phyloP scores from a whole-genome alignment of 352 stramenopile genomes.

The Globisporangium camurandrum region DNA sequence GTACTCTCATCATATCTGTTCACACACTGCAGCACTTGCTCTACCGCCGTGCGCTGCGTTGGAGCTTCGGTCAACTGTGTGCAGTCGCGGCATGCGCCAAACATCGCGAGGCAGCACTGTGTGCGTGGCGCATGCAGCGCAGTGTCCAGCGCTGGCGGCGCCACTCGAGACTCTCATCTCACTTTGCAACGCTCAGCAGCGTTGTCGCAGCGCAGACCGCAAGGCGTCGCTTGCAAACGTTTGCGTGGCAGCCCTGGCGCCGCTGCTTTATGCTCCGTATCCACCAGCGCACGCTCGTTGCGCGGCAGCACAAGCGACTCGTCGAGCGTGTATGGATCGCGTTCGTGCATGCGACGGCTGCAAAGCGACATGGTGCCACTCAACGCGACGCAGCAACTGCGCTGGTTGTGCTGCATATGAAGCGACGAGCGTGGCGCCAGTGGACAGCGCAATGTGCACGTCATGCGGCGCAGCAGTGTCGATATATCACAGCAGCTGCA shows the following conservation, averaged over 20 bases:
- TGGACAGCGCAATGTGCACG: too few relatives aligned
- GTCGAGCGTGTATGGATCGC: not conserved
- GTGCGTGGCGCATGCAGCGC: not conserved
- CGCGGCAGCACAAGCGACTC: not conserved
- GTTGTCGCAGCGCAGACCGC: slow-evolving; percentile 1
- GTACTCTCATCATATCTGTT: not conserved
- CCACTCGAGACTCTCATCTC: not conserved
- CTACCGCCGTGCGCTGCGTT: not conserved
- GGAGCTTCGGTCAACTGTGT: not conserved
- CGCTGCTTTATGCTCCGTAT: not conserved
- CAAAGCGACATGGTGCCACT: too few relatives aligned
- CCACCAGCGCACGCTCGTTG: not conserved
- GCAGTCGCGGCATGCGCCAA: not conserved
- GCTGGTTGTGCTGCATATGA: too few relatives aligned
- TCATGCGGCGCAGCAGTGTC: not conserved
- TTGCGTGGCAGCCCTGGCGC: slow-evolving; percentile 5
- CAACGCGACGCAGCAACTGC: not conserved
- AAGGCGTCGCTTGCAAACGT: not conserved
- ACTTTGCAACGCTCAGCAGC: not conserved
- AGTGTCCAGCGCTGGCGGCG: slow-evolving; percentile 3
- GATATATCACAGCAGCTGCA: not conserved
- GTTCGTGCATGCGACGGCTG: not conserved
- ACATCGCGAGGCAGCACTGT: not conserved
- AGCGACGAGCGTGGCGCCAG: too few relatives aligned
- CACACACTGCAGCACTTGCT: slow-evolving; percentile 1